A percentile compares a stretch with the other conserved stretches of the same genome.
phyloP scores from a whole-genome alignment of 2,329 filamentous ascomycete species.

The Kalaharituber pfeilii region DNA sequence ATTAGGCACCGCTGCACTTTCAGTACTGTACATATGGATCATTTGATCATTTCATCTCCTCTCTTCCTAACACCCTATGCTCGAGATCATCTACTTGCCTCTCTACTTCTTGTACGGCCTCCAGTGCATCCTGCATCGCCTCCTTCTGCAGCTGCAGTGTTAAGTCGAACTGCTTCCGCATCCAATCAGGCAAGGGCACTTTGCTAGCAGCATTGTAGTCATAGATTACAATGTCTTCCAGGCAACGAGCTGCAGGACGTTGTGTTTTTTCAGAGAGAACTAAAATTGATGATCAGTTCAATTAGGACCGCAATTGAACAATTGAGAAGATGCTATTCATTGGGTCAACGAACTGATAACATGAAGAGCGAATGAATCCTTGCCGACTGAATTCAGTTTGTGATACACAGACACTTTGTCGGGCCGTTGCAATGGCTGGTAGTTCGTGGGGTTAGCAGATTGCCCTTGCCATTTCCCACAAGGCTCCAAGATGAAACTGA shows the following conservation, averaged over 20 bases:
- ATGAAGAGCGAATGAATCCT: conserved; percentile 41
- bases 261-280: conserved; percentile 59
- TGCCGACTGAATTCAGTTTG: conserved; percentile 39
- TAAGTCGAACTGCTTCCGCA: conserved; percentile 41
- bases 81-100: conserved; percentile 46
- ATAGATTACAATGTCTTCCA: conserved; percentile 66
- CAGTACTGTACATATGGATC: no score
- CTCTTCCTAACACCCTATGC: conserved; percentile 53
- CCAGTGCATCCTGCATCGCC: conserved; percentile 36
- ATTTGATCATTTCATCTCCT: conserved; percentile 27
- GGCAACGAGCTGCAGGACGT: conserved; percentile 52
- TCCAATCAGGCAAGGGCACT: conserved; percentile 38
- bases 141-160: conserved; percentile 46
- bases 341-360: conserved; percentile 29
- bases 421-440: conserved; percentile 63
- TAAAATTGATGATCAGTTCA: conserved; percentile 20
- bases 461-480: no score
- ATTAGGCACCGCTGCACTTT: no score
- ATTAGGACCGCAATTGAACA: no score
- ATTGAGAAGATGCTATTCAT: conserved; percentile 16
- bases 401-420: conserved; percentile 73
- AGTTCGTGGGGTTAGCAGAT: no score
- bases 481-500: conserved; percentile 35
- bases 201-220: conserved; percentile 41
- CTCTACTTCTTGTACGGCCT: conserved; percentile 40